Conservation (phyloP, 2,329 filamentous ascomycete genomes). For the Cladosporium phlei region DNA sequence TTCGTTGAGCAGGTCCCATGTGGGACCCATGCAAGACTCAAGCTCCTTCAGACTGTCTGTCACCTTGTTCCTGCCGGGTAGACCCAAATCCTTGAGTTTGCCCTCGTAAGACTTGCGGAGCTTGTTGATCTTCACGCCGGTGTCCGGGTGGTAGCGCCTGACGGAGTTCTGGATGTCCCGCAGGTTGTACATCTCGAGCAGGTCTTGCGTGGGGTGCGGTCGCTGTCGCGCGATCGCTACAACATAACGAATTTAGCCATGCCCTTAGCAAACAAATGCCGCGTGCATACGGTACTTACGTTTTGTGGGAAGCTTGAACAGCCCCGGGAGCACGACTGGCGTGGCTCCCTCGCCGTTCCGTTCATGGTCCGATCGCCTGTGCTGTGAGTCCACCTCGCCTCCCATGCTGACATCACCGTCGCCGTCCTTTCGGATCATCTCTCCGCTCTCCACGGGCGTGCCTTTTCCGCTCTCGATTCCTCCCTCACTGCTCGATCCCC, state of each 20-base stretch:
- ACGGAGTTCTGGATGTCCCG: constrained; percentile 54
- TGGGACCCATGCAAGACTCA: constrained; percentile 31
- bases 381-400: constrained; percentile 28
- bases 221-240: constrained; percentile 42
- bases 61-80: constrained; percentile 48
- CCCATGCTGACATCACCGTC: constrained; percentile 41
- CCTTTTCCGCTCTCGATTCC: constrained; percentile 23
- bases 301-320: constrained; percentile 27
- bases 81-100: constrained; percentile 46
- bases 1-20: constrained; percentile 21
- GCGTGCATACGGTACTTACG: constrained; percentile 27
- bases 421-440: constrained; percentile 31
- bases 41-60: constrained; percentile 36
- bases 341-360: constrained; percentile 25
- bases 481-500: constrained; percentile 21
- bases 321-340: constrained; percentile 14
- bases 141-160: constrained; percentile 54
- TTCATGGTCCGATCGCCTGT: constrained; percentile 45
- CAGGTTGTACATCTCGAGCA: constrained; percentile 56
- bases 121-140: constrained; percentile 62
- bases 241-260: constrained; percentile 33
- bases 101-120: constrained; percentile 54
- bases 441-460: constrained; percentile 24
- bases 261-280: constrained; percentile 26
- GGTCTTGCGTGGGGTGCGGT: constrained; percentile 55